Evolutionary conservation across 257 asterid species (phyloP).

Genomic region (Jaltomata sinuosa): DNA sequence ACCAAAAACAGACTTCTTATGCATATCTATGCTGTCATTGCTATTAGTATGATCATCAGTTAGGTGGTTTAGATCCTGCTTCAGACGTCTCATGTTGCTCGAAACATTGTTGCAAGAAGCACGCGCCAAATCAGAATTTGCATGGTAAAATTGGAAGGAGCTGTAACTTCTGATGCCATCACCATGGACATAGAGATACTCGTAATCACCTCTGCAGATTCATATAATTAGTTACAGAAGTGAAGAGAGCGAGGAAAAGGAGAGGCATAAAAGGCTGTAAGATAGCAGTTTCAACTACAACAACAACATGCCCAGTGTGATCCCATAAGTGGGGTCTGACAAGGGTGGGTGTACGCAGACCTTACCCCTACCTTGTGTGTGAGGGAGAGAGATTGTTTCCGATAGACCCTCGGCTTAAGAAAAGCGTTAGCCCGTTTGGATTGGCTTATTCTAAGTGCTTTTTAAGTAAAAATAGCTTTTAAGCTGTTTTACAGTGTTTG

Average conservation of each 20-base stretch:
- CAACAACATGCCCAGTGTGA: not conserved
- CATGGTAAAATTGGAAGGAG: conserved; percentile 42
- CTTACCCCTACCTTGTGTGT: not conserved
- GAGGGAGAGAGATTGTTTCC: not conserved
- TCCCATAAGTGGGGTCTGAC: not conserved
- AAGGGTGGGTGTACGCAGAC: not conserved
- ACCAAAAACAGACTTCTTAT: conserved; percentile 48
- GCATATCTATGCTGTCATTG: not conserved
- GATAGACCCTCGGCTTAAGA: not conserved
- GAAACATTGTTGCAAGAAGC: conserved; percentile 32
- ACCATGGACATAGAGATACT: conserved; percentile 55
- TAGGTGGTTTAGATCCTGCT: conserved; percentile 14
- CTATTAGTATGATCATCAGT: not conserved
- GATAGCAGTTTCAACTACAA: not conserved
- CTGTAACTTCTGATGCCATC: conserved; percentile 58
- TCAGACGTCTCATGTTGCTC: conserved; percentile 30
- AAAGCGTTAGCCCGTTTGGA: no score
- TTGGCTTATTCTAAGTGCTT: no score
- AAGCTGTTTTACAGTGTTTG: no score
- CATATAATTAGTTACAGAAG: not conserved
- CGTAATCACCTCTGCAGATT: conserved; percentile 59
- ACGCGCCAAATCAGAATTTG: conserved; percentile 46
- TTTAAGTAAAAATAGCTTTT: no score
- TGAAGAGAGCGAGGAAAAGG: not conserved
- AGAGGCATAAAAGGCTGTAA: not conserved